Evolutionary conservation across 495 filamentous ascomycete genomes (phyloP).

Genomic region (Hyaloscypha bicolor): DNA sequence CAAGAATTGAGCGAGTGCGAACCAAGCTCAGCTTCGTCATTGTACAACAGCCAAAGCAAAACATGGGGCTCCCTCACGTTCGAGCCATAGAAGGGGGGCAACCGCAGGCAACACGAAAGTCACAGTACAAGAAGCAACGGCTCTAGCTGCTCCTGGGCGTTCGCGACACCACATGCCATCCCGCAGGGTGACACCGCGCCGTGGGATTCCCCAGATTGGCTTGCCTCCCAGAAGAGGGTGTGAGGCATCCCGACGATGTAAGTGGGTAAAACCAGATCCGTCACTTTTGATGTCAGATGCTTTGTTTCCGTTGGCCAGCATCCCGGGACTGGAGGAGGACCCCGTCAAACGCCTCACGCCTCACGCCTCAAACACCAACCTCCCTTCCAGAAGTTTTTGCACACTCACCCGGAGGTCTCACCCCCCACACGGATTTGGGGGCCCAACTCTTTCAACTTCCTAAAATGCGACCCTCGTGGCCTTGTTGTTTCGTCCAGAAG

Average conservation of each 20-base stretch:
- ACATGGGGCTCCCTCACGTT: neutral
- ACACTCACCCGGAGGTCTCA: neutral
- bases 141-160: neutral
- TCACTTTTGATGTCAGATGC: slow-evolving; percentile 28
- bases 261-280: slow-evolving; percentile 8
- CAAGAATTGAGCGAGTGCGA: neutral
- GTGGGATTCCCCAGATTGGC: slow-evolving; percentile 19
- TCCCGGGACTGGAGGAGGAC: slow-evolving; percentile 2
- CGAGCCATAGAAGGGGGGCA: neutral
- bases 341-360: slow-evolving; percentile 4
- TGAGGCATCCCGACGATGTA: slow-evolving; percentile 11
- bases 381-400: neutral
- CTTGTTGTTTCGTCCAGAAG: neutral
- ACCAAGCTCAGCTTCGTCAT: neutral
- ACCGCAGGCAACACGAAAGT: neutral
- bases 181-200: neutral
- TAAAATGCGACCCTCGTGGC: slow-evolving; percentile 14
- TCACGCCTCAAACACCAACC: slow-evolving; percentile 9
- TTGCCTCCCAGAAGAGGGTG: slow-evolving; percentile 6
- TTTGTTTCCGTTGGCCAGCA: slow-evolving; percentile 28
- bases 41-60: slow-evolving; percentile 7
- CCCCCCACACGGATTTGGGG: slow-evolving; percentile 5
- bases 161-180: slow-evolving; percentile 4
- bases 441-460: neutral
- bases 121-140: neutral